phyloP scores from a whole-genome alignment of 1,284 basidiomycete genomes.

The Ustilago bromivora region DNA sequence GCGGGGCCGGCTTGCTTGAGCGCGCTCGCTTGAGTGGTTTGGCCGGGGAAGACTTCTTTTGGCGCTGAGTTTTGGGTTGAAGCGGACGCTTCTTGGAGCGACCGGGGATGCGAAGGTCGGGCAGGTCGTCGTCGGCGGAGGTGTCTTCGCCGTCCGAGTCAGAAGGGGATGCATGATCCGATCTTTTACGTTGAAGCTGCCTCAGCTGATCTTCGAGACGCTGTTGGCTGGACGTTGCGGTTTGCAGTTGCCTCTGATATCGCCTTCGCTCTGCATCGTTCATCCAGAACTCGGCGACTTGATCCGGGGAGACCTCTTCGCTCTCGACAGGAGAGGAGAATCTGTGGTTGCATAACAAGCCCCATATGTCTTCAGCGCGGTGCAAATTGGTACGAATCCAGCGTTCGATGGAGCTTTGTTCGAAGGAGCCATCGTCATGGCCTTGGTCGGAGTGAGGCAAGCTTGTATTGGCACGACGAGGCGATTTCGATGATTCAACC shows the following conservation, averaged over 20 bases:
- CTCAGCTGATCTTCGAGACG: conserved; percentile 35
- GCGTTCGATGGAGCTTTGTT: conserved; percentile 26
- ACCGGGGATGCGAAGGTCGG: conserved; percentile 7
- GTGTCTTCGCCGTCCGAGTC: conserved; percentile 22
- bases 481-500: conserved; percentile 6
- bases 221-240: conserved; percentile 1
- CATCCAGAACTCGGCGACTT: conserved; percentile 50
- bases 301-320: neutral
- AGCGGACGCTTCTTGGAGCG: conserved; percentile 9
- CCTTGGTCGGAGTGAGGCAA: conserved; percentile 12
- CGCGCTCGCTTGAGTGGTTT: conserved; percentile 18
- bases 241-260: conserved; percentile 34
- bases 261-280: conserved; percentile 22
- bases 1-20: neutral
- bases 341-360: conserved; percentile 27
- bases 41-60: neutral
- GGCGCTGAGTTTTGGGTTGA: conserved; percentile 7
- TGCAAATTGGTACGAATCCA: conserved; percentile 30
- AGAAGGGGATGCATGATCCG: conserved; percentile 4
- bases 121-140: conserved; percentile 17
- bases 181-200: conserved; percentile 24
- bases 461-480: conserved; percentile 5
- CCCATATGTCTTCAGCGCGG: conserved; percentile 41
- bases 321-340: conserved; percentile 2
- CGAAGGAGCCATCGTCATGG: conserved; percentile 23